phyloP scores from a whole-genome alignment of 139 green algal species.

The Asterochloris erici region DNA sequence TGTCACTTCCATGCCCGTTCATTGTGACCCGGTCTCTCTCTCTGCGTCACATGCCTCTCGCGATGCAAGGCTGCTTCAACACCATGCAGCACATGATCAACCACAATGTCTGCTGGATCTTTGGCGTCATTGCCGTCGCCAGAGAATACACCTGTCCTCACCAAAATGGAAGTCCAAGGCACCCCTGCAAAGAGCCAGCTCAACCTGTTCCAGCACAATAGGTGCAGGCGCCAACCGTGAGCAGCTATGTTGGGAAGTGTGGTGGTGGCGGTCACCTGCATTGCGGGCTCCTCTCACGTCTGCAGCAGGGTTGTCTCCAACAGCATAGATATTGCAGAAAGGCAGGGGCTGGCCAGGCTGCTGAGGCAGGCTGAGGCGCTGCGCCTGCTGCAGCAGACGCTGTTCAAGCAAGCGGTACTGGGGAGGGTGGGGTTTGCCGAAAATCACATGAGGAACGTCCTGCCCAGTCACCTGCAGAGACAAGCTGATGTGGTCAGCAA shows the following conservation, averaged over 20 bases:
- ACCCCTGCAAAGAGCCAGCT: constrained; percentile 25
- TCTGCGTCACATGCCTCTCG: background rate
- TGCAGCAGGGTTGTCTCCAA: constrained; percentile 79
- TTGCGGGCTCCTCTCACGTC: constrained; percentile 72
- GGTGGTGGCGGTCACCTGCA: constrained; percentile 2
- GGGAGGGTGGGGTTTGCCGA: constrained; percentile 58
- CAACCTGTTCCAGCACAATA: background rate
- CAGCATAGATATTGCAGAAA: constrained; percentile 59
- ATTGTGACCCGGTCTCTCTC: no score
- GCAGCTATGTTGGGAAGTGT: background rate
- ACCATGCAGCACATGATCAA: constrained; percentile 60
- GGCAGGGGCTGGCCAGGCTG: constrained; percentile 3
- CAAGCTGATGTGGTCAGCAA: no score
- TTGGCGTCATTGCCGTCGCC: constrained; percentile 39
- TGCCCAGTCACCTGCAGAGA: background rate
- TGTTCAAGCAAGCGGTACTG: constrained; percentile 59
- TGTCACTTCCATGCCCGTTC: no score
- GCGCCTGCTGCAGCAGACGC: constrained; percentile 54
- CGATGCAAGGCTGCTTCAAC: constrained; percentile 65
- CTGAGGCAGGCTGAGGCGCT: constrained; percentile 33
- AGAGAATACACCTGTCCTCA: constrained; percentile 71
- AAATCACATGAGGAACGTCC: background rate
- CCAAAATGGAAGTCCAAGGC: constrained; percentile 79
- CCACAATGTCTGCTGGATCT: constrained; percentile 60
- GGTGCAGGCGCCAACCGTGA: no score